Evolutionary conservation across 371 early-diverging fungal species (phyloP).

Genomic region (Saksenaea vasiformis): DNA sequence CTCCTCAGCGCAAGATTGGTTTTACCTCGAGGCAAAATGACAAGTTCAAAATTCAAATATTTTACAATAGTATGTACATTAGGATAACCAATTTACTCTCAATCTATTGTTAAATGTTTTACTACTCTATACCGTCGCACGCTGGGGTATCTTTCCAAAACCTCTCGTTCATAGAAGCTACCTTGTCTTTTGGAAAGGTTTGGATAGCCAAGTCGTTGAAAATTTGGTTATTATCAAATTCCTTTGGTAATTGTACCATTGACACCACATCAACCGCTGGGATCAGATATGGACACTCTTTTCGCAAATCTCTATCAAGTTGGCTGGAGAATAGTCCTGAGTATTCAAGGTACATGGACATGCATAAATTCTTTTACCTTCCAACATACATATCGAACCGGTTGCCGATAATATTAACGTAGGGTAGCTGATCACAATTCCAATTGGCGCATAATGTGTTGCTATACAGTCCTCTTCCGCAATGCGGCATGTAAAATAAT

Average conservation of each 20-base stretch:
- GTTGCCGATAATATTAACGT: slow-evolving; percentile 54
- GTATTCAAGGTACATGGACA: neutral
- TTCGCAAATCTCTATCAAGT: slow-evolving; percentile 44
- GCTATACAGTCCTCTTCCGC: slow-evolving; percentile 63
- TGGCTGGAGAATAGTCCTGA: slow-evolving; percentile 30
- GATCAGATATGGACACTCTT: slow-evolving; percentile 58
- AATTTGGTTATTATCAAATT: slow-evolving; percentile 60
- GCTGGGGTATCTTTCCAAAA: slow-evolving; percentile 15
- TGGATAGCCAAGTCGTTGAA: slow-evolving; percentile 58
- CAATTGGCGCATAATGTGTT: slow-evolving; percentile 65
- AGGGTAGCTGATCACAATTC: slow-evolving; percentile 31
- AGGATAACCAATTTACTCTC: no score
- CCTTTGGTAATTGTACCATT: slow-evolving; percentile 41
- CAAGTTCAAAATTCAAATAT: no score
- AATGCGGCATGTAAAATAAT: slow-evolving; percentile 77
- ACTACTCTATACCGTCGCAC: neutral
- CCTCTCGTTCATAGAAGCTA: neutral
- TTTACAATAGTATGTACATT: no score
- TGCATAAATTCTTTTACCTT: slow-evolving; percentile 32
- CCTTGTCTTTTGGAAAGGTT: slow-evolving; percentile 28
- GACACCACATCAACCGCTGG: slow-evolving; percentile 49
- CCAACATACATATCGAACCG: slow-evolving; percentile 63
- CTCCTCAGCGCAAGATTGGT: no score
- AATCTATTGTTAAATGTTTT: neutral
- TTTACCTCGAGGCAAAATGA: no score